These are phyloP conservation scores for Trypanosoma brucei DNA, from an alignment of 208 protist genomes.

Conservation along the genomic window DNA sequence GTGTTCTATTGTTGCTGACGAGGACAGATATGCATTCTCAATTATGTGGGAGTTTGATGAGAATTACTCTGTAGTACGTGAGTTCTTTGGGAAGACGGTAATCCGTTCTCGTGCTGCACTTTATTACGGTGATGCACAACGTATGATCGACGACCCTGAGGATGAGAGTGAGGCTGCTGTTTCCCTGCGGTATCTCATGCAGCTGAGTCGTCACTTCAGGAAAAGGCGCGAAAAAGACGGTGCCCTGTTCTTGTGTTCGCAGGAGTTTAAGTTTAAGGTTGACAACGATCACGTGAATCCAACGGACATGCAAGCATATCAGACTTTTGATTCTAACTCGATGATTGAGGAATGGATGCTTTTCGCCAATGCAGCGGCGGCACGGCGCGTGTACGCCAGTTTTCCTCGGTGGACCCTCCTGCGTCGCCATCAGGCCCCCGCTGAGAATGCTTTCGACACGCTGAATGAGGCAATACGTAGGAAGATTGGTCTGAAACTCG, in stretches of 20 bases:
- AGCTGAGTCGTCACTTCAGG: conserved; percentile 83
- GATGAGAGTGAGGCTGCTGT: conserved; percentile 62
- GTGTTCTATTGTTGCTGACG: conserved; percentile 89
- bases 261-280: conserved; percentile 91
- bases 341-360: conserved; percentile 97
- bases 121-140: conserved; percentile 94
- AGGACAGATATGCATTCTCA: conserved; percentile 93
- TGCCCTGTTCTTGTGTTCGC: conserved; percentile 83
- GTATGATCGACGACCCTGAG: conserved; percentile 84
- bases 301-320: conserved; percentile 88
- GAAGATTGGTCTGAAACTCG: conserved; percentile 56
- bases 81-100: conserved; percentile 91
- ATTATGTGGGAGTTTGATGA: conserved; percentile 93
- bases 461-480: conserved; percentile 76
- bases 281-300: conserved; percentile 85
- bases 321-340: conserved; percentile 91
- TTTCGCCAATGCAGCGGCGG: conserved; percentile 92
- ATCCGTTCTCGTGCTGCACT: conserved; percentile 90
- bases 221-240: conserved; percentile 68
- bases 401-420: conserved; percentile 88
- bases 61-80: conserved; percentile 75
- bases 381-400: conserved; percentile 60
- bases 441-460: conserved; percentile 74
- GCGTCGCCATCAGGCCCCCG: conserved; percentile 86
- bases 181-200: conserved; percentile 74